A percentile compares a stretch with the other conserved stretches of the same genome.
Evolutionary conservation across 2,329 filamentous ascomycete species (phyloP).

Genomic region (Dendrostoma leiphaemia): DNA sequence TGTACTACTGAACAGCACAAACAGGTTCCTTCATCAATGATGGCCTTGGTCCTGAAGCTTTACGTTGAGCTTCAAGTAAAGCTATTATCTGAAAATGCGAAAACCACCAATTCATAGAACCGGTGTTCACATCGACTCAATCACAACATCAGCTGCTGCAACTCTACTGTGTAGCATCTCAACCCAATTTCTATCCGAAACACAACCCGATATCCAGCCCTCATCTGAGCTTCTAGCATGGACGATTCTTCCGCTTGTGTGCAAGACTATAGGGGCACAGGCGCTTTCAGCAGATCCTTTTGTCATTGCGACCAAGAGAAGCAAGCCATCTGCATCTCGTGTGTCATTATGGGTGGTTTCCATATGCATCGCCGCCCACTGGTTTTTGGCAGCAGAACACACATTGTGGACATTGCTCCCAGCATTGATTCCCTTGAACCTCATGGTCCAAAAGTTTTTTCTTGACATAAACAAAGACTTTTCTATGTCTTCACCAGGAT

Average conservation of each 20-base stretch:
- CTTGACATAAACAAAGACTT: no score
- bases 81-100: no score
- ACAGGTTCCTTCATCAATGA: no score
- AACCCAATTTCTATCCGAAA: slow-evolving; percentile 20
- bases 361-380: slow-evolving; percentile 19
- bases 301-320: no score
- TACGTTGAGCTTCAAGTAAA: no score
- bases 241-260: slow-evolving; percentile 27
- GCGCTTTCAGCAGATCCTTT: no score
- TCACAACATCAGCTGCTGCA: slow-evolving; percentile 19
- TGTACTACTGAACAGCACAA: no score
- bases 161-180: slow-evolving; percentile 27
- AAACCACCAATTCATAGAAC: no score
- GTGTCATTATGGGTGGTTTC: slow-evolving; percentile 22
- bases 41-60: no score
- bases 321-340: no score
- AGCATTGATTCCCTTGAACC: slow-evolving; percentile 30
- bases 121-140: slow-evolving; percentile 9
- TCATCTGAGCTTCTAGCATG: slow-evolving; percentile 34
- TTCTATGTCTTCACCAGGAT: no score
- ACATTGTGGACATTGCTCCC: slow-evolving; percentile 24
- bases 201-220: slow-evolving; percentile 24
- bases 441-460: slow-evolving; percentile 22
- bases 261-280: no score
- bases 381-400: slow-evolving; percentile 23